Percentiles rank a stretch among this genome's conserved stretches.
phyloP scores from a whole-genome alignment of 129 eudicot genomes.

The Pulicaria dysenterica region DNA sequence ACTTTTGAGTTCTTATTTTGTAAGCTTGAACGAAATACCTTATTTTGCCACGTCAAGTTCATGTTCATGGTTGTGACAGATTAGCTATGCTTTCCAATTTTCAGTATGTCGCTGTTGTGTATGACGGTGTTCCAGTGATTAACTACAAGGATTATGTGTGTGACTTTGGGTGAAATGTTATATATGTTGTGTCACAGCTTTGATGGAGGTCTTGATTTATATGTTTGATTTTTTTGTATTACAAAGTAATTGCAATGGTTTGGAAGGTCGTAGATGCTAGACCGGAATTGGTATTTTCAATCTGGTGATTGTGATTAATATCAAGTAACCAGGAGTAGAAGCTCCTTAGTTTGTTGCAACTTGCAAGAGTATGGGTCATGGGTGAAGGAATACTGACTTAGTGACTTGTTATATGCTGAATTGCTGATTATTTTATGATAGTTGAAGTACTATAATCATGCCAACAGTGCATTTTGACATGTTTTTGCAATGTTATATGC shows the following conservation, averaged over 20 bases:
- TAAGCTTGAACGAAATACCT: not conserved
- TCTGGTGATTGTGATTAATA: constrained; percentile 11
- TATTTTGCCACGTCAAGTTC: not conserved
- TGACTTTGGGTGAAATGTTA: not conserved
- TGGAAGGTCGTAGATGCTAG: not conserved
- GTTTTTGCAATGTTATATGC: not conserved
- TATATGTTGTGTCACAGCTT: constrained; percentile 1
- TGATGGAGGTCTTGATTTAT: not conserved
- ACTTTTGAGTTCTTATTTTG: not conserved
- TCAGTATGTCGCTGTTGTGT: not conserved
- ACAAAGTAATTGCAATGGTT: not conserved
- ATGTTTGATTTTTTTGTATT: not conserved
- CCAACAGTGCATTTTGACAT: not conserved
- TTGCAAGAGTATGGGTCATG: too few relatives aligned
- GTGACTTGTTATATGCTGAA: not conserved
- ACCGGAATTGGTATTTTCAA: not conserved
- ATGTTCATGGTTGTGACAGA: not conserved
- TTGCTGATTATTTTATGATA: not conserved
- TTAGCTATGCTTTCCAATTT: constrained; percentile 2
- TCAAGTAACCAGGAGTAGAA: not conserved
- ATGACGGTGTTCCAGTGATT: not conserved
- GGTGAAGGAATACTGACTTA: not conserved
- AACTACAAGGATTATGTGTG: not conserved
- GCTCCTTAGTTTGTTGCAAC: not conserved
- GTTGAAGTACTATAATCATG: not conserved